These are phyloP conservation scores for Sophora flavescens DNA, from an alignment of 306 rosid species.

Conservation along the genomic window DNA sequence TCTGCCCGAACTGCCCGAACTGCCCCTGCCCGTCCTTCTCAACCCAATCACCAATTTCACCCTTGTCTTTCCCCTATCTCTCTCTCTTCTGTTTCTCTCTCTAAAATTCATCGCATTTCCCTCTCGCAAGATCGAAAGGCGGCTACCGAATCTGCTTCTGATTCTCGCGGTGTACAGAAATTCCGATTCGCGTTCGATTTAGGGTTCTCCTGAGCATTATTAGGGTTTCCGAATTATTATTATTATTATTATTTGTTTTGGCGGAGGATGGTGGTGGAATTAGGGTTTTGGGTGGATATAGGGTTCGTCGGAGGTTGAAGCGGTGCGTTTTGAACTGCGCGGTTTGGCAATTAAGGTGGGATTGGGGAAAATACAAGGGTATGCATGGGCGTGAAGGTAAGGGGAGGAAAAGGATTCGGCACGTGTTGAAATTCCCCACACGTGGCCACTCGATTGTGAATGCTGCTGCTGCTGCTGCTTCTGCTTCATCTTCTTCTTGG, in stretches of 20 bases:
- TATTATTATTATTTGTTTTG: neutral
- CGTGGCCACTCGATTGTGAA: conserved; percentile 52
- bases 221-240: conserved; percentile 26
- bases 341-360: conserved; percentile 39
- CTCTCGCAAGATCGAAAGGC: conserved; percentile 49
- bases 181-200: no score
- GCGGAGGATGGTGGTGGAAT: conserved; percentile 6
- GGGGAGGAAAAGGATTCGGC: conserved; percentile 66
- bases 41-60: conserved; percentile 54
- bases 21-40: conserved; percentile 53
- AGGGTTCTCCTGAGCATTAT: neutral
- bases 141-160: conserved; percentile 46
- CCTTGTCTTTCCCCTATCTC: conserved; percentile 45
- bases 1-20: conserved; percentile 58
- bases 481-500: conserved; percentile 63
- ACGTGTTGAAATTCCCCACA: conserved; percentile 67
- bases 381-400: conserved; percentile 73
- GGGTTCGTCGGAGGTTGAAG: conserved; percentile 45
- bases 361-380: conserved; percentile 81
- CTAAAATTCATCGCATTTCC: conserved; percentile 41
- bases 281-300: conserved; percentile 52
- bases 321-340: conserved; percentile 28
- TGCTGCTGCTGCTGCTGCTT: conserved; percentile 48
- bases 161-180: neutral
- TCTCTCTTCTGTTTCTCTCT: conserved; percentile 43